Evolutionary conservation across 306 rosid species (phyloP).

Genomic region (Quercus robur): DNA sequence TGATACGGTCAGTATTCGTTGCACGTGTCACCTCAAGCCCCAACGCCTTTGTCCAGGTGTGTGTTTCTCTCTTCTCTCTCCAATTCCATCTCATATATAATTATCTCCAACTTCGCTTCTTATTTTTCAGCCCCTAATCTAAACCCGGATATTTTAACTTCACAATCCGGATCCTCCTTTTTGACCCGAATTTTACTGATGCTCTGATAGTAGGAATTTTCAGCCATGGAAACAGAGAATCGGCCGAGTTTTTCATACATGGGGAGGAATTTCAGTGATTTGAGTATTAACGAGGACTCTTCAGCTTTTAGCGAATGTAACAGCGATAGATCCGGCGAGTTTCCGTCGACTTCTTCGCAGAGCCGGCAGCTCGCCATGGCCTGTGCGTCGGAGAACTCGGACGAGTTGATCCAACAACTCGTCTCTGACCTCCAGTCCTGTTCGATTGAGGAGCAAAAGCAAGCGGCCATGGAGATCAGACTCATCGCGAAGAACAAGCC

Average conservation of each 20-base stretch:
- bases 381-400: constrained; percentile 80
- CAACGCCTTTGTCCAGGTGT: constrained; percentile 29
- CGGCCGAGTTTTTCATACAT: constrained; percentile 35
- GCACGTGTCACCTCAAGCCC: constrained; percentile 57
- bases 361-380: constrained; percentile 55
- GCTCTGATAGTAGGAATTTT: background rate
- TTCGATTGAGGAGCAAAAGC: constrained; percentile 80
- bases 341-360: constrained; percentile 58
- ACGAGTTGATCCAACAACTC: constrained; percentile 69
- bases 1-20: constrained; percentile 7
- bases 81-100: background rate
- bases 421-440: constrained; percentile 63
- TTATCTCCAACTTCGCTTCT: background rate
- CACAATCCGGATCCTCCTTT: background rate
- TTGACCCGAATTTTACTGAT: background rate
- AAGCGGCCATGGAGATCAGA: constrained; percentile 93
- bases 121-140: background rate
- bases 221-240: constrained; percentile 52
- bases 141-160: background rate
- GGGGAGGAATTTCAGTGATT: constrained; percentile 57
- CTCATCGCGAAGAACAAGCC: constrained; percentile 82
- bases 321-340: constrained; percentile 96
- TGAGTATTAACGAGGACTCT: constrained; percentile 46
- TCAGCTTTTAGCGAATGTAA: constrained; percentile 93
- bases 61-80: background rate